Evolutionary conservation across 495 filamentous ascomycete genomes (phyloP), one percentile per base, ranked within the genome.

Genomic region (Penicillium fimorum): DNA sequence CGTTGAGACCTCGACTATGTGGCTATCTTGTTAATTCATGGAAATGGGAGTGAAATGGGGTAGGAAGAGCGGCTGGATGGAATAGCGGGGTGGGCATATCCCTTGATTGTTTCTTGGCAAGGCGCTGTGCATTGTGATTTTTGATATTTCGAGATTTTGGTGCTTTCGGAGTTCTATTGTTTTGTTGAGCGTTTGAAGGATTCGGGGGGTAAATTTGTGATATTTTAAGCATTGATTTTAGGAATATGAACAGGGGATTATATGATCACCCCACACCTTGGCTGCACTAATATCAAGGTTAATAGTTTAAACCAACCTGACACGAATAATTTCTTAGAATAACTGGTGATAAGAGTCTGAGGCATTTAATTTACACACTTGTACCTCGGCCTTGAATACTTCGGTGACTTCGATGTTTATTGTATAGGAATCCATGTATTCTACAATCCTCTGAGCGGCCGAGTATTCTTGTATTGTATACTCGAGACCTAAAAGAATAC

Each of bases 1-100:
- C 65, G 60, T 43, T 65, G 51, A 62, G n/a, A 24, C 33, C 22
- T 20, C 8, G 42, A 44, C 15, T 8, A 38, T 35, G 12, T 35
- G 33, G 27, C 2, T 35, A 24, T 47, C n/a, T 32, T 12, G 20
- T 8, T 38, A n/a, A 6, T n/a, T 0, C 35, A 5, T 37, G 15
- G 1, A 6, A 37, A n/a, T n/a, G 35, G 35, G 35, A 17, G n/a
- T 8, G 35, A n/a, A n/a, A 35, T 4, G 50, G 27, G 12, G 30
- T 41, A 35, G 13, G 10, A 50, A 42, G 6, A 29, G 46, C n/a
- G 15, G 32, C 4, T 40, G 24, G 13, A 43, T 10, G 45, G 25
- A 20, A 48, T 33, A 13, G 35, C 33, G 47, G 5, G 6, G 30
- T 35, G 35, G 35, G 5, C 35, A n/a, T 37, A 33, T 4, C 35